Percentiles rank a stretch among this genome's conserved stretches.
Conservation (phyloP, 1,284 basidiomycete genomes). For the Sporisorium exsertum region DNA sequence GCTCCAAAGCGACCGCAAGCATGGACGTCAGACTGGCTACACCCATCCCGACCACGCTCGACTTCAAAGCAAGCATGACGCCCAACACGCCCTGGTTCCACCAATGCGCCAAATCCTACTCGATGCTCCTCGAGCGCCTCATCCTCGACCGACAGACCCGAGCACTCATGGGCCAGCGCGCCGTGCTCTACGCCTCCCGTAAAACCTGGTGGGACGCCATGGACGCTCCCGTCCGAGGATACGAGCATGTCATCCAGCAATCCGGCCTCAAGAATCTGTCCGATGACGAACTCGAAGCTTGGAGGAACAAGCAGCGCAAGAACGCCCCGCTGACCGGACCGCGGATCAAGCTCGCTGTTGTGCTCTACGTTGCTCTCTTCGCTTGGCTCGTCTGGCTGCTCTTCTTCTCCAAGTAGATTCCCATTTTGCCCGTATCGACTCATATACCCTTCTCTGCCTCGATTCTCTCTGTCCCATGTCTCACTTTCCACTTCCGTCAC, state of each 20-base stretch:
- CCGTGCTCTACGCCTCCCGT: conserved; percentile 69
- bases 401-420: conserved; percentile 12
- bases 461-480: background rate
- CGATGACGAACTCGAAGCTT: conserved; percentile 63
- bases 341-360: conserved; percentile 45
- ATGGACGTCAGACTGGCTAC: conserved; percentile 31
- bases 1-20: background rate
- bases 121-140: conserved; percentile 70
- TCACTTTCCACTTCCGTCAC: background rate
- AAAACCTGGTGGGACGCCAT: conserved; percentile 74
- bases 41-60: conserved; percentile 52
- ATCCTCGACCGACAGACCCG: conserved; percentile 69
- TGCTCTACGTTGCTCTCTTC: conserved; percentile 55
- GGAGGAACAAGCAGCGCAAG: conserved; percentile 54
- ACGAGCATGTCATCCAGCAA: conserved; percentile 69
- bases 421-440: background rate
- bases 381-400: conserved; percentile 30
- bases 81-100: conserved; percentile 68
- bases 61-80: conserved; percentile 68
- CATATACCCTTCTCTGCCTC: conserved; percentile 12
- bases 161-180: conserved; percentile 71
- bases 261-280: conserved; percentile 50
- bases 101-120: conserved; percentile 70
- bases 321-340: conserved; percentile 62
- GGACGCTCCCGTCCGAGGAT: conserved; percentile 73